Percentiles rank a stretch among this genome's conserved stretches.
Conservation (phyloP, 2,329 filamentous ascomycete genomes). For the Xylariaceae sp. region DNA sequence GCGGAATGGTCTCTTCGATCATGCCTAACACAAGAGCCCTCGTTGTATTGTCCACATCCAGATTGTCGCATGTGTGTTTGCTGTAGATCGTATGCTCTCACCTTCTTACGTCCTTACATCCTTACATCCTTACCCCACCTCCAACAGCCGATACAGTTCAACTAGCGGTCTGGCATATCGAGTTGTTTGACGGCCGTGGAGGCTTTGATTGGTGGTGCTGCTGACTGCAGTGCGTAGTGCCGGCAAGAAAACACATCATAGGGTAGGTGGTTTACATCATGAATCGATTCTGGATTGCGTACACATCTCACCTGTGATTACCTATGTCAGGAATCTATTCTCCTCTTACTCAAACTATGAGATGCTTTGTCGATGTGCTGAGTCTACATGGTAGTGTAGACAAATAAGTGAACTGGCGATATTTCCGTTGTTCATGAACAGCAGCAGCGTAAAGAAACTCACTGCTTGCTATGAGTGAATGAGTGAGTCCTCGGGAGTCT, state of each 20-base stretch:
- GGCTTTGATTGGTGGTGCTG: not conserved
- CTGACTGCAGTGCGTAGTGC: not conserved
- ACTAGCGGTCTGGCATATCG: constrained; percentile 17
- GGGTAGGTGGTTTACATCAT: not conserved
- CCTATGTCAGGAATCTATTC: no score
- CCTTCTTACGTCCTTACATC: not conserved
- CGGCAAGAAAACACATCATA: not conserved
- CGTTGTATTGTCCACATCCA: not conserved
- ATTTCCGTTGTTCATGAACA: no score
- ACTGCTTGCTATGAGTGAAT: no score
- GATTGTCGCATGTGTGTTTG: constrained; percentile 6
- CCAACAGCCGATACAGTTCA: constrained; percentile 2
- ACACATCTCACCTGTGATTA: not conserved
- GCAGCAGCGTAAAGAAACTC: no score
- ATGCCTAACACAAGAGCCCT: no score
- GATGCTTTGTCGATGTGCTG: no score
- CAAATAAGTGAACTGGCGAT: no score
- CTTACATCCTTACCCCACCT: not conserved
- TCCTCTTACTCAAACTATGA: no score
- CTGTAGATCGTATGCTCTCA: constrained; percentile 2
- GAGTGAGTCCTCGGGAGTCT: no score
- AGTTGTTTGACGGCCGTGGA: not conserved
- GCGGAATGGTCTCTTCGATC: no score
- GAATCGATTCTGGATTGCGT: not conserved
- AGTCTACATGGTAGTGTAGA: no score